Conservation (phyloP, 306 rosid genomes). For the Acacia acuminata region DNA sequence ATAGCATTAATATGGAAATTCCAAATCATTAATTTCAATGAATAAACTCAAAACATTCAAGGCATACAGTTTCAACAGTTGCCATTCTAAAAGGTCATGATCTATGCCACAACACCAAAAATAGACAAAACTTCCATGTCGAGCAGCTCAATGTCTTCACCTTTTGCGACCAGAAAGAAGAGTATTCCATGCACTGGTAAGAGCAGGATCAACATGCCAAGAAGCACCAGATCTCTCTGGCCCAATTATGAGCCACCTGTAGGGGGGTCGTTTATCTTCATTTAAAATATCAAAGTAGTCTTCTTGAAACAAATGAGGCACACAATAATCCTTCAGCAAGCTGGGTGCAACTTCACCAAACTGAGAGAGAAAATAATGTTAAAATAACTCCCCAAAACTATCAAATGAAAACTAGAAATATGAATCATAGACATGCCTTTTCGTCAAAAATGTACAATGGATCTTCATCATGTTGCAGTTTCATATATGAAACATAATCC, state of each 20-base stretch:
- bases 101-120: constrained; percentile 11
- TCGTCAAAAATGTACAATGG: constrained; percentile 95
- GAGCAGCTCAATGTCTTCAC: constrained; percentile 41
- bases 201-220: constrained; percentile 99
- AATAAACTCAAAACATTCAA: constrained; percentile 27
- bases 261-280: constrained; percentile 82
- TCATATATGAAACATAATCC: constrained; percentile 79
- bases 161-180: constrained; percentile 92
- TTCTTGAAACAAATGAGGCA: constrained; percentile 91
- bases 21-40: constrained; percentile 13
- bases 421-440: constrained; percentile 56
- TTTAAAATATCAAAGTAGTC: constrained; percentile 82
- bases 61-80: constrained; percentile 26
- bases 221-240: constrained; percentile 99
- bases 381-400: constrained; percentile 27
- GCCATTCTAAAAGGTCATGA: constrained; percentile 16
- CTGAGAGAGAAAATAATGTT: constrained; percentile 49
- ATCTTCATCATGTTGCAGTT: constrained; percentile 92
- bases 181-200: constrained; percentile 99
- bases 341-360: constrained; percentile 89
- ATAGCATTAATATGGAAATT: constrained; percentile 18
- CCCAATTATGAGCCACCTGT: constrained; percentile 94
- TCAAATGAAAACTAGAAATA: constrained; percentile 26
- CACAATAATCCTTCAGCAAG: constrained; percentile 84
- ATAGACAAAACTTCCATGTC: constrained; percentile 18